Percentiles rank a stretch among this genome's conserved stretches.
These are phyloP conservation scores for Naganishia vaughanmartiniae DNA, from an alignment of 768 basidiomycete species.

Conservation along the genomic window DNA sequence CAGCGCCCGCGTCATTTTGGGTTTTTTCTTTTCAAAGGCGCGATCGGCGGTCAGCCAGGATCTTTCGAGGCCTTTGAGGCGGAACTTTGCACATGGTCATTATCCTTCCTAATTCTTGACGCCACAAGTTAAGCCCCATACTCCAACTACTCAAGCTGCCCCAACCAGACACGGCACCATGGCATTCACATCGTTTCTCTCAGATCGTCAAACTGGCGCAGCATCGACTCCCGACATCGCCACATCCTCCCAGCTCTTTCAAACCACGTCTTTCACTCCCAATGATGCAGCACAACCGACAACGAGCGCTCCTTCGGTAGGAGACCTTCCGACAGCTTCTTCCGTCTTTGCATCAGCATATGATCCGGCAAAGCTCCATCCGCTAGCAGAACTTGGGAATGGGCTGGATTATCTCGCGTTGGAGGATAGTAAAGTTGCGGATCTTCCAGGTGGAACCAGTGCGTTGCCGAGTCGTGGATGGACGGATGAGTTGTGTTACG, in stretches of 20 bases:
- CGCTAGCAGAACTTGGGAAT: constrained; percentile 84
- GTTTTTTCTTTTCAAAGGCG: no score
- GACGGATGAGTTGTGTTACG: constrained; percentile 99
- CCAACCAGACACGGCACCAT: constrained; percentile 4
- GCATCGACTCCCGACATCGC: constrained; percentile 29
- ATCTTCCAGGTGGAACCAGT: constrained; percentile 81
- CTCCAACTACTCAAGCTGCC: no score
- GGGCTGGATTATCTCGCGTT: constrained; percentile 92
- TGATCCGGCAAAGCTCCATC: constrained; percentile 89
- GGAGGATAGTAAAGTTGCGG: constrained; percentile 92
- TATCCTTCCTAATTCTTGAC: no score
- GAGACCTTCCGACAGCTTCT: constrained; percentile 67
- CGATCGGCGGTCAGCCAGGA: no score
- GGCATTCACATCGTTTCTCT: constrained; percentile 32
- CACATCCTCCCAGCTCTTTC: constrained; percentile 42
- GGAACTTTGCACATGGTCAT: no score
- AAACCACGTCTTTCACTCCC: constrained; percentile 42
- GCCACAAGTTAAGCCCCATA: no score
- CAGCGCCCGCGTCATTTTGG: no score
- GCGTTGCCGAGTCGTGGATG: constrained; percentile 93
- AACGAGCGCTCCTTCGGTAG: constrained; percentile 24
- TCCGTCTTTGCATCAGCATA: constrained; percentile 83
- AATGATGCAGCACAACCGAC: constrained; percentile 32
- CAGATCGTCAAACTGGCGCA: constrained; percentile 18
- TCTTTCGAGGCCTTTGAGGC: no score